Conservation (phyloP, 306 rosid species). For the Chamaecrista fasciculata region DNA sequence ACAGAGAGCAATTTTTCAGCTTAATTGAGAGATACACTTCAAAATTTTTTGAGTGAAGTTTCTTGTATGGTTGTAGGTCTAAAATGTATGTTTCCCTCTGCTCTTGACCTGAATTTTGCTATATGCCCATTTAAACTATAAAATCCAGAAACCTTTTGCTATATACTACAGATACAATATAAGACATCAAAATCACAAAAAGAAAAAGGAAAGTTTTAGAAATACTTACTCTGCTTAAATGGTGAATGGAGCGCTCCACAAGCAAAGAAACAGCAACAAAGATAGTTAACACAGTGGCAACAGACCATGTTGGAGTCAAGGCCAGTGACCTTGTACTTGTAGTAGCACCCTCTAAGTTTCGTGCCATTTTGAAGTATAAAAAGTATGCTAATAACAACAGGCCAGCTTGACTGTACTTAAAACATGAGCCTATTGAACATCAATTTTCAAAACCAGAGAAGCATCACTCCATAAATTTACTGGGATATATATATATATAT, state of each 20-base stretch:
- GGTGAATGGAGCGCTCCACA: slow-evolving; percentile 65
- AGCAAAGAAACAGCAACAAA: slow-evolving; percentile 67
- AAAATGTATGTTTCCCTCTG: too few species aligned
- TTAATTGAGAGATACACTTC: not conserved
- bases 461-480: not conserved
- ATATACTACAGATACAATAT: not conserved
- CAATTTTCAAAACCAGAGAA: not conserved
- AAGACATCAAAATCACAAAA: not conserved
- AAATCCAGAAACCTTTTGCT: not conserved
- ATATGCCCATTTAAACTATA: too few species aligned
- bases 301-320: slow-evolving; percentile 83
- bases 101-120: too few species aligned
- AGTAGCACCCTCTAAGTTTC: slow-evolving; percentile 37
- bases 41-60: not conserved
- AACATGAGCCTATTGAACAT: not conserved
- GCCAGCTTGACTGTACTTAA: not conserved
- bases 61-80: not conserved
- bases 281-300: slow-evolving; percentile 63
- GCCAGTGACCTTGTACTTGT: slow-evolving; percentile 67
- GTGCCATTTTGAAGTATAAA: slow-evolving; percentile 45
- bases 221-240: not conserved
- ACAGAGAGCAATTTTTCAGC: not conserved
- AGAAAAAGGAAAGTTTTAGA: not conserved
- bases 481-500: too few species aligned
- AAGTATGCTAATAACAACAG: slow-evolving; percentile 18